A percentile compares a stretch with the other conserved stretches of the same genome.
Evolutionary conservation across 2,329 filamentous ascomycete genomes (phyloP).

Genomic region (Fusarium neocosmosporiellum): DNA sequence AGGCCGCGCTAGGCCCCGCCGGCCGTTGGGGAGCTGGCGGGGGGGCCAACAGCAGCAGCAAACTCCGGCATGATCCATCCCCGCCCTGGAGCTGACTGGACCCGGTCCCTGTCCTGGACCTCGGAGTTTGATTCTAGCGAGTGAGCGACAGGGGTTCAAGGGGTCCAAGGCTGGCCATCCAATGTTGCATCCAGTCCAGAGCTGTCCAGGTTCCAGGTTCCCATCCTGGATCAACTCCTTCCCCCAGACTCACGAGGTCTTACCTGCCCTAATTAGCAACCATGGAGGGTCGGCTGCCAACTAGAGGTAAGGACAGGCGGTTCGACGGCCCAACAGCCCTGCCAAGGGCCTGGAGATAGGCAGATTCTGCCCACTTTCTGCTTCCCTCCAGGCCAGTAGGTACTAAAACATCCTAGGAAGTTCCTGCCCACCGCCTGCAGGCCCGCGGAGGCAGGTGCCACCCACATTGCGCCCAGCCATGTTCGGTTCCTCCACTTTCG

Average conservation of each 20-base stretch:
- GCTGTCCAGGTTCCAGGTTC: conserved; percentile 12
- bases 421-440: conserved; percentile 8
- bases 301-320: conserved; percentile 3
- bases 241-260: conserved; percentile 21
- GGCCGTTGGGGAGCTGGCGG: conserved; percentile 15
- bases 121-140: conserved; percentile 20
- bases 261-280: conserved; percentile 2
- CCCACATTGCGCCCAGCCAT: conserved; percentile 13
- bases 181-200: background rate
- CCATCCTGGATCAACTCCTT: conserved; percentile 7
- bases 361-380: background rate
- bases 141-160: conserved; percentile 33
- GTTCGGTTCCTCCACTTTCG: conserved; percentile 35
- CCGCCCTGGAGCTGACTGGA: background rate
- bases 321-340: conserved; percentile 20
- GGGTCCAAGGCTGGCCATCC: conserved; percentile 11
- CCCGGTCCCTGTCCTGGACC: background rate
- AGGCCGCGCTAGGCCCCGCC: conserved; percentile 20
- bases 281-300: conserved; percentile 19
- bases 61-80: conserved; percentile 1
- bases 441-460: conserved; percentile 6
- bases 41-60: background rate
- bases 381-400: background rate
- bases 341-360: background rate
- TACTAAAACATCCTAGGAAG: background rate